Conservation (phyloP, 306 rosid species). For the Inga laurina region DNA sequence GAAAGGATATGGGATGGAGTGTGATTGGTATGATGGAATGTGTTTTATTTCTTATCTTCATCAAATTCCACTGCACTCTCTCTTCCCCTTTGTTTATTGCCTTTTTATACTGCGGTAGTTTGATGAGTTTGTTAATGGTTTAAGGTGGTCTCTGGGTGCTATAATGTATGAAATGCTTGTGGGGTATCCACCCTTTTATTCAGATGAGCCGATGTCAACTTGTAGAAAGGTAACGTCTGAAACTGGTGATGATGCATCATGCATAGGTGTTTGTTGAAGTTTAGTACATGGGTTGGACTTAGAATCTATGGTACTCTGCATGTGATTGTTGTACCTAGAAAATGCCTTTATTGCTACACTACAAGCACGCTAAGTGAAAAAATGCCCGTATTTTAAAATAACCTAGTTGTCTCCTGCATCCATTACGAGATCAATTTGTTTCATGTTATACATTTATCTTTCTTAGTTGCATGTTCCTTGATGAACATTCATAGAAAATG, state of each 20-base stretch:
- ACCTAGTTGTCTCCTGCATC: conserved; percentile 14
- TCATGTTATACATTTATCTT: not conserved
- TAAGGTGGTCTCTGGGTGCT: conserved; percentile 99
- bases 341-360: conserved; percentile 24
- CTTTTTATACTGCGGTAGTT: conserved; percentile 11
- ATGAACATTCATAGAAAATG: conserved; percentile 5
- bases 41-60: conserved; percentile 23
- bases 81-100: conserved; percentile 6
- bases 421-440: not conserved
- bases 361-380: not conserved
- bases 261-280: conserved; percentile 20
- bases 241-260: conserved; percentile 33
- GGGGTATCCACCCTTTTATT: conserved; percentile 96
- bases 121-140: conserved; percentile 39
- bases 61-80: conserved; percentile 6
- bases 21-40: conserved; percentile 66
- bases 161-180: conserved; percentile 99
- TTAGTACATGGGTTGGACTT: conserved; percentile 16
- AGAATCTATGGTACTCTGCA: conserved; percentile 9
- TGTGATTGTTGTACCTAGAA: conserved; percentile 4
- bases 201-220: conserved; percentile 97
- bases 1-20: conserved; percentile 99
- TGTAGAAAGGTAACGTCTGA: conserved; percentile 83
- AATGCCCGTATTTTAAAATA: not conserved
- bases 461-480: conserved; percentile 4